These are phyloP conservation scores for Aspergillaceae sp. DNA, from an alignment of 2,329 filamentous ascomycete species.

Conservation along the genomic window DNA sequence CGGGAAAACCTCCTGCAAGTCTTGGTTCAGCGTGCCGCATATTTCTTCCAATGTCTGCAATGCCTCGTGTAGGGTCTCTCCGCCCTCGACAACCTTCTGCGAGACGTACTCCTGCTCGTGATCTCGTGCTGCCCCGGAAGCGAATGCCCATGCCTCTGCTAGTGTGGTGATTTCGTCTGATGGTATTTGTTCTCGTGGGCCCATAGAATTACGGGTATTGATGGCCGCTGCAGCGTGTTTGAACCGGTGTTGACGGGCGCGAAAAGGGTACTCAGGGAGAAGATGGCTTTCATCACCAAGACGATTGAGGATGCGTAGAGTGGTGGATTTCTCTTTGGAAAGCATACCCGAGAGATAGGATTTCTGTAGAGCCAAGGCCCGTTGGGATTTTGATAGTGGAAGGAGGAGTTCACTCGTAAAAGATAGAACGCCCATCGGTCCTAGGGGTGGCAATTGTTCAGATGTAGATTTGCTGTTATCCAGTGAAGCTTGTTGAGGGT, in stretches of 20 bases:
- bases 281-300: constrained; percentile 36
- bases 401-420: constrained; percentile 25
- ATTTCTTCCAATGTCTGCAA: constrained; percentile 22
- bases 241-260: constrained; percentile 28
- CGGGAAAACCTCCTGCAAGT: constrained; percentile 17
- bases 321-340: constrained; percentile 30
- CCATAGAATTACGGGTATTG: constrained; percentile 12
- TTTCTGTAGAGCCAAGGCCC: constrained; percentile 29
- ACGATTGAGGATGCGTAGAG: constrained; percentile 29
- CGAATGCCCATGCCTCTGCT: constrained; percentile 35
- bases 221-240: constrained; percentile 24
- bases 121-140: constrained; percentile 25
- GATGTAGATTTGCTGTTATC: constrained; percentile 7
- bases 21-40: constrained; percentile 27
- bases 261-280: constrained; percentile 34
- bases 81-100: constrained; percentile 23
- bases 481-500: constrained; percentile 10
- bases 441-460: constrained; percentile 12
- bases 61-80: constrained; percentile 22
- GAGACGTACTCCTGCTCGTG: constrained; percentile 27
- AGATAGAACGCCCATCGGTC: constrained; percentile 23
- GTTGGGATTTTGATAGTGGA: constrained; percentile 29
- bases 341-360: constrained; percentile 30
- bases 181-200: constrained; percentile 10
- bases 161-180: constrained; percentile 24